phyloP scores from a whole-genome alignment of 73 alveolate species.

The Tetrahymena elliotti region DNA sequence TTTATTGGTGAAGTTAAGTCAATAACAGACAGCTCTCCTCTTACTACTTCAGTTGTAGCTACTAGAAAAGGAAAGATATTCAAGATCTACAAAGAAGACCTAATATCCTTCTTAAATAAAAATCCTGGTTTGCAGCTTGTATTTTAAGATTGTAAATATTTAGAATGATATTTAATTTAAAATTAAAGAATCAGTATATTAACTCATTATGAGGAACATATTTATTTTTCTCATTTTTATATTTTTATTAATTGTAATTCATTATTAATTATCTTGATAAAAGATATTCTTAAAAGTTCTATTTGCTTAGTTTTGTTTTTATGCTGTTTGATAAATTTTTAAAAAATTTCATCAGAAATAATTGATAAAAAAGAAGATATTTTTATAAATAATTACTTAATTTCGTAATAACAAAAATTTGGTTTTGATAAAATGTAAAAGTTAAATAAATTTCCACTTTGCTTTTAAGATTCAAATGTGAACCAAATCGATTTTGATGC shows the following conservation, averaged over 20 bases:
- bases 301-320: too few relatives aligned
- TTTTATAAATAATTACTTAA: too few relatives aligned
- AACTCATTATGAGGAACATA: too few relatives aligned
- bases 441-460: neutral
- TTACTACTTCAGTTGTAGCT: slow-evolving; percentile 27
- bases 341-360: neutral
- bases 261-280: too few relatives aligned
- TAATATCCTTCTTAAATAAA: slow-evolving; percentile 14
- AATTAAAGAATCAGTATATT: too few relatives aligned
- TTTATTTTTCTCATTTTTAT: too few relatives aligned
- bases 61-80: slow-evolving; percentile 29
- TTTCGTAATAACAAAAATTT: neutral
- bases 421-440: neutral
- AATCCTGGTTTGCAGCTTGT: slow-evolving; percentile 35
- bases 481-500: neutral
- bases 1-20: slow-evolving; percentile 26
- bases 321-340: too few relatives aligned
- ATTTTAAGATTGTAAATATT: slow-evolving; percentile 9
- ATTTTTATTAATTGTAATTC: too few relatives aligned
- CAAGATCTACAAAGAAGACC: slow-evolving; percentile 19
- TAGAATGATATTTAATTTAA: slow-evolving; percentile 6
- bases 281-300: too few relatives aligned
- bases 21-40: slow-evolving; percentile 15
- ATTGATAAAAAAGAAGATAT: too few relatives aligned
- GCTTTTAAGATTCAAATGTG: neutral